Conservation (phyloP, 495 filamentous ascomycete genomes). For the Tuber calosporum region DNA sequence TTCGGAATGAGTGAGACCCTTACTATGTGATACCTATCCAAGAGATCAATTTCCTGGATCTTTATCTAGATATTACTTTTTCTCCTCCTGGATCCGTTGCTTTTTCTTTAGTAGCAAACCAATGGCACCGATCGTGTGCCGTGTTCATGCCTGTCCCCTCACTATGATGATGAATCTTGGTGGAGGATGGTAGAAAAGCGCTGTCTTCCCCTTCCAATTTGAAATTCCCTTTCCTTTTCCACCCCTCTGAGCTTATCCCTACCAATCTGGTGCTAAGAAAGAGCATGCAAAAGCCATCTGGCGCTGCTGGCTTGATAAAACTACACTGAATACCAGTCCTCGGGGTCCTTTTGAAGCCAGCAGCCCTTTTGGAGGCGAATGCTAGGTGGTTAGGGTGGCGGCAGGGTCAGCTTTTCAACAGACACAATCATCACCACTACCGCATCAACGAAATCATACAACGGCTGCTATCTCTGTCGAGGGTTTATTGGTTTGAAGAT, state of each 20-base stretch:
- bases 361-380: background rate
- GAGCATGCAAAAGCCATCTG: too few relatives aligned
- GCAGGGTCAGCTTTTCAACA: background rate
- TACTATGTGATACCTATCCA: background rate
- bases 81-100: background rate
- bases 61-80: background rate
- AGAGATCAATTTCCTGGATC: background rate
- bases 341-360: background rate
- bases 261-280: background rate
- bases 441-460: background rate
- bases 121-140: background rate
- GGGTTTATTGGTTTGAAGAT: background rate
- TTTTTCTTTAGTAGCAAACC: background rate
- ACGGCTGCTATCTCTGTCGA: background rate
- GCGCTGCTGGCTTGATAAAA: too few relatives aligned
- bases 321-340: background rate
- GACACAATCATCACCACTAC: background rate
- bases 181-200: constrained; percentile 5
- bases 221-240: background rate
- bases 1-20: background rate
- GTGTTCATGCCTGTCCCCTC: background rate
- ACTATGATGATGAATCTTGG: background rate
- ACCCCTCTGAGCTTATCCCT: background rate
- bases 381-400: background rate
- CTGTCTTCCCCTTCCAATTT: background rate